Conservation (phyloP, 306 rosid species). For the Vicia faba region DNA sequence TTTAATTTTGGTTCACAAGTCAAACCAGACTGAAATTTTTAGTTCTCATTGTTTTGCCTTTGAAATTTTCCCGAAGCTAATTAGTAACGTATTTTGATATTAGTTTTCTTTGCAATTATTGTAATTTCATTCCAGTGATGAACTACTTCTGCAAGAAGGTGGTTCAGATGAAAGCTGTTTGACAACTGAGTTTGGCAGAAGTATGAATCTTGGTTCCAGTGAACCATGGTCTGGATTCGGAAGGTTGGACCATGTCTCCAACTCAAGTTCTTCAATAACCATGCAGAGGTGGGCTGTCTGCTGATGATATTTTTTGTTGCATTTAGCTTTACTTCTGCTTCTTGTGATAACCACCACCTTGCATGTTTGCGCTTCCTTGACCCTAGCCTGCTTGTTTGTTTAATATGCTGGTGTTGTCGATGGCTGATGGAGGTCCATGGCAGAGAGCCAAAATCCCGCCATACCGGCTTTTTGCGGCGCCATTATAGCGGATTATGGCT, state of each 20-base stretch:
- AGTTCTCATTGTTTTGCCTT: constrained; percentile 13
- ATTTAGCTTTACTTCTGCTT: constrained; percentile 22
- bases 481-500: too few relatives aligned
- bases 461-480: too few relatives aligned
- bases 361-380: constrained; percentile 27
- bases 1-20: constrained; percentile 3
- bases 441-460: too few relatives aligned
- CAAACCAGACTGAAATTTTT: not conserved
- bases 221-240: constrained; percentile 70
- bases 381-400: constrained; percentile 30
- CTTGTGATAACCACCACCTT: constrained; percentile 20
- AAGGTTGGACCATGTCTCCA: constrained; percentile 52
- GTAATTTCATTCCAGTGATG: constrained; percentile 71
- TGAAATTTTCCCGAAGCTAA: constrained; percentile 4
- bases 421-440: too few relatives aligned
- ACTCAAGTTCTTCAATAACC: constrained; percentile 52
- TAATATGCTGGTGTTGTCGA: not conserved
- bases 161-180: constrained; percentile 60
- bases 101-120: constrained; percentile 36
- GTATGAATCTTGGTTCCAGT: constrained; percentile 69
- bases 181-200: constrained; percentile 62
- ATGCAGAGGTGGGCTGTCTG: constrained; percentile 61
- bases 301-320: constrained; percentile 9
- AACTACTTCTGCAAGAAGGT: constrained; percentile 94
- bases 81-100: constrained; percentile 27